A percentile compares a stretch with the other conserved stretches of the same genome.
phyloP scores from a whole-genome alignment of 768 basidiomycete genomes.

The Suillus paluster region DNA sequence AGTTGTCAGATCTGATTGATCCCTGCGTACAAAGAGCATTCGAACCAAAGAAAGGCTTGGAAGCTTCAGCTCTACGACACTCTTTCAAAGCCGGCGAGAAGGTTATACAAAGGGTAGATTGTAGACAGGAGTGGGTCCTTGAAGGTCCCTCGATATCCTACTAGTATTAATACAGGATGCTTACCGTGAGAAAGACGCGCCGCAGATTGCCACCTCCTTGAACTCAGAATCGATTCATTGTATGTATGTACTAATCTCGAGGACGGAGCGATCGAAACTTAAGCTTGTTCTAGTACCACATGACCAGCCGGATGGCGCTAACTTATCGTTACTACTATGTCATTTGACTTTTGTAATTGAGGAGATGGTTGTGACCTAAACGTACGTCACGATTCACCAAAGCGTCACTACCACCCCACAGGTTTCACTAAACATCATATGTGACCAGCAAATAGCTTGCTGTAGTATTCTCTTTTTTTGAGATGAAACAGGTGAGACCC shows the following conservation, averaged over 20 bases:
- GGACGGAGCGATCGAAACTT: no score
- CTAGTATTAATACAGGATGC: neutral
- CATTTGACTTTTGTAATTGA: no score
- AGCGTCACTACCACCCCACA: no score
- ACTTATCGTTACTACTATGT: no score
- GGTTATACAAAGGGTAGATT: neutral
- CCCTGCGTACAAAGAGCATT: neutral
- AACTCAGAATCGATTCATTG: no score
- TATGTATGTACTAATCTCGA: no score
- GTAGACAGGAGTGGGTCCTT: slow-evolving; percentile 4
- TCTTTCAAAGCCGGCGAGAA: neutral
- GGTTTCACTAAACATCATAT: no score
- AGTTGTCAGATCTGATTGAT: neutral
- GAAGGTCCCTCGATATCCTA: neutral
- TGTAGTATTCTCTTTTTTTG: neutral
- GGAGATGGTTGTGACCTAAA: neutral
- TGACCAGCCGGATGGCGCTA: neutral
- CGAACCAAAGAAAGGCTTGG: neutral
- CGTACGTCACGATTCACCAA: no score
- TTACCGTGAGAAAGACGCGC: neutral
- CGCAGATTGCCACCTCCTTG: neutral
- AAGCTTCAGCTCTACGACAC: neutral
- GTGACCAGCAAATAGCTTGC: no score
- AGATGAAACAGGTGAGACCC: neutral
- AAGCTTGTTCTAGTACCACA: no score